phyloP scores from a whole-genome alignment of 1,139 yeast species.

The Diutina ranongensis region DNA sequence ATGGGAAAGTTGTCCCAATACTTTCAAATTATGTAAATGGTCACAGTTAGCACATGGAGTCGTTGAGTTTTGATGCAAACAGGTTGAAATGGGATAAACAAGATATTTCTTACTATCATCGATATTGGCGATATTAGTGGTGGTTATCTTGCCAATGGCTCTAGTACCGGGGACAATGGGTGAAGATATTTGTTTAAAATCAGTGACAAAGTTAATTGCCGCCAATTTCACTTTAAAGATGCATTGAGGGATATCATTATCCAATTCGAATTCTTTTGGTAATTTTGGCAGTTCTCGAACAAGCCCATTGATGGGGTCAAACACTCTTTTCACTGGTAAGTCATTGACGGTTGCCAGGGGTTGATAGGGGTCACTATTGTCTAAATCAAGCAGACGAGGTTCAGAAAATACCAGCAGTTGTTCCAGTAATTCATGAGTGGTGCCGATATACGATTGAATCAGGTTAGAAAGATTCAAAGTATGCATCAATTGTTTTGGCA shows the following conservation, averaged over 20 bases:
- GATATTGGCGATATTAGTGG: conserved; percentile 2
- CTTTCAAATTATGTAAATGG: conserved; percentile 6
- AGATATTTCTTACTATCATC: conserved; percentile 15
- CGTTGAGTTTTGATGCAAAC: conserved; percentile 16
- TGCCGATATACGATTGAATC: not conserved
- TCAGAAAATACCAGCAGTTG: not conserved
- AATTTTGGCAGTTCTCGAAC: conserved; percentile 21
- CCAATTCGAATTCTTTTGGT: conserved; percentile 16
- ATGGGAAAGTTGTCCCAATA: conserved; percentile 7
- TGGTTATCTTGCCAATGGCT: conserved; percentile 19
- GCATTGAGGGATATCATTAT: conserved; percentile 11
- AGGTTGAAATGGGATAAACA: conserved; percentile 27
- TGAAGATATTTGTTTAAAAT: conserved; percentile 4
- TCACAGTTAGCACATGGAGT: conserved; percentile 17
- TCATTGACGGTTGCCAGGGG: conserved; percentile 8
- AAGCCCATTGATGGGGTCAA: conserved; percentile 12
- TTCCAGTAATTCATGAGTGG: not conserved
- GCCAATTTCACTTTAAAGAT: conserved; percentile 6
- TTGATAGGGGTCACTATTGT: not conserved
- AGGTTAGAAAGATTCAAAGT: not conserved
- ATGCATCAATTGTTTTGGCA: not conserved
- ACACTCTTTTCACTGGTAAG: conserved; percentile 23
- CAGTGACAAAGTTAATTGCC: conserved; percentile 7
- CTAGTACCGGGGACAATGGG: conserved; percentile 24
- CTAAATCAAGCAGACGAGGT: not conserved